Base-by-base conservation (phyloP, 179 eudicot genomes). In the Gypsophila paniculata region DNA sequence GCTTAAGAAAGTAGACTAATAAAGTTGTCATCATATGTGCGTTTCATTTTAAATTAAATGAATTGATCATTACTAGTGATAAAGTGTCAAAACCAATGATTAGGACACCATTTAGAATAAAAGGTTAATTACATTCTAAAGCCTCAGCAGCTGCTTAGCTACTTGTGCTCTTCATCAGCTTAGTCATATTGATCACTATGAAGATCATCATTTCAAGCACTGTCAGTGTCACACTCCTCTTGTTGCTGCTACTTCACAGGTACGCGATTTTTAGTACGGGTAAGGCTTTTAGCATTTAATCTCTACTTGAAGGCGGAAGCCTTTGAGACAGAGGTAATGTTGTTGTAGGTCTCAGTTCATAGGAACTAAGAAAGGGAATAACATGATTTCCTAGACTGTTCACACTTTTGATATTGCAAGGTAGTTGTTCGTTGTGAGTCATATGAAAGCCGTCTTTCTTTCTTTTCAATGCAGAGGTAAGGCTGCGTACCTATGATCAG, bases 241-340 rank as follows among this genome's bases (percentile, higher is more conserved):
- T 55, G 61, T 9, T 55, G 13, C 61, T 55, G 61, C 29, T 55
- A 55, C 29, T 21, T 22, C 61, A 55, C 29, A 55, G 61, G 61
- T 55, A 55, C 61, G 14, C 12, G 13, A 7, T 22, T 8, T 17
- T 53, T 5, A 8, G 58, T 53, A 18, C 2, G 58, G 21, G 58
- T 18, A 53, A 53, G 58, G 44, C 8, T 39, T 0, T 8, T 8
- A 5, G 6, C 44, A 39, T 39, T 8, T 8, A 5, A 39, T 8
- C 44, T 8, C n/a, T 39, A 39, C 44, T 39, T 8, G 10, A 8
- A 39, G 44, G 44, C 44, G 8, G 44, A 8, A 8, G 44, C 44
- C 44, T 39, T 39, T 39, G 44, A 39, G 44, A 39, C 44, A 8
- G 44, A 8, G 44, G 44, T 39, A 39, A 5, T 39, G 44, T 39